Evolutionary conservation across 768 basidiomycete genomes (phyloP), one percentile per base, ranked within the genome.

Genomic region (Megacollybia marginata): DNA sequence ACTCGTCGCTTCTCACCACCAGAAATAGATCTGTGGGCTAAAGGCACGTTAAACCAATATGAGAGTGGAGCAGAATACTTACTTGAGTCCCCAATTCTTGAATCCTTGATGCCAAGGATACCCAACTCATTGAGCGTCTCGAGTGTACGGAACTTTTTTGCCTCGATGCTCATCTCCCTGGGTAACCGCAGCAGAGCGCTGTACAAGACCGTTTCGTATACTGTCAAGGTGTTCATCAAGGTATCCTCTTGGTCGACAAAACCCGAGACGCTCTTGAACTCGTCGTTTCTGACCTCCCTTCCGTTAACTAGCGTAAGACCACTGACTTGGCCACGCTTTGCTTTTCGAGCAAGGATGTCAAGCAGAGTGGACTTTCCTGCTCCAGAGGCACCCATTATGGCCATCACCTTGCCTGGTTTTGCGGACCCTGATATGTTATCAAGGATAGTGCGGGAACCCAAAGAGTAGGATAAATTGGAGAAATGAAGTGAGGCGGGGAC

Each of bases 161-260:
- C 93, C 66, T 86, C 88, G 46, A 84, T 73, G 54, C 89, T 90
- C 95, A 98, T 98, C 56, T 96, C 93, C 57, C 93, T 70, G 12
- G 96, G 96, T 23, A 99, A 65, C 55, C 96, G 69, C 59, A 99
- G 65, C 44, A 98, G 62, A 11, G 96, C 96, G 47, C 90, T 93
- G 62, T 96, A 96, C 48, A 98, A 65, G 15, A 99, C 86, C 0
- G 94, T 97, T 73, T 99, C 96, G 65, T 97, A 98, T 18, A 98
- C 96, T 3, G 95, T 99, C 67, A 98, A 70, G 8, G 95, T 98
- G 60, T 86, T 81, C 88, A 99, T 95, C 54, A 99, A 68, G 9
- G 92, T 96, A 64, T 99, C 96, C 65, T 98, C 96, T 66, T 99
- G 96, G 62, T 99, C 95, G 42, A 99, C 96, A 56, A 89, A 99